phyloP scores from a whole-genome alignment of 23 red algal species.

The Gracilaria gracilis region DNA sequence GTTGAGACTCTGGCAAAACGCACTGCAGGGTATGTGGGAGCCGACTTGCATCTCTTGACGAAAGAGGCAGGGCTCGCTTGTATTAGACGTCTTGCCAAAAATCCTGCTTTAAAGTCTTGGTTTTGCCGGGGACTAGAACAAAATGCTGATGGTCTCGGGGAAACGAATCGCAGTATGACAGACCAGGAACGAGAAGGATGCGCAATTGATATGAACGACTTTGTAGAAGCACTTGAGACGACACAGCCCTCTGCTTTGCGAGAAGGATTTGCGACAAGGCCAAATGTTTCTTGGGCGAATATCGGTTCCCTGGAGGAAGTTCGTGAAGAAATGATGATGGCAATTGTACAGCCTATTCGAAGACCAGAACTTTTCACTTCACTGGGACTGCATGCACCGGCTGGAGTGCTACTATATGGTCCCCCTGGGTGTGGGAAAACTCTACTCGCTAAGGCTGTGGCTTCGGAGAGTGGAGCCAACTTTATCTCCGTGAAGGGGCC shows the following conservation, averaged over 20 bases:
- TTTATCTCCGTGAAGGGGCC: conserved; percentile 99
- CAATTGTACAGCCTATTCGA: conserved; percentile 83
- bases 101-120: neutral
- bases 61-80: conserved; percentile 73
- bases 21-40: conserved; percentile 94
- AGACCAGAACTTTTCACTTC: conserved; percentile 73
- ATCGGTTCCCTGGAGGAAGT: conserved; percentile 87
- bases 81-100: conserved; percentile 70
- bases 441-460: conserved; percentile 95
- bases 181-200: conserved; percentile 16
- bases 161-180: neutral
- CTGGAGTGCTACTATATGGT: conserved; percentile 97
- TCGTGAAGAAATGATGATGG: conserved; percentile 79
- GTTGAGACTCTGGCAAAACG: conserved; percentile 59
- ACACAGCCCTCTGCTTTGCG: conserved; percentile 90
- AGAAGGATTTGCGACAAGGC: conserved; percentile 88
- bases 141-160: too few species aligned
- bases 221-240: conserved; percentile 40
- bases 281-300: conserved; percentile 90
- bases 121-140: neutral
- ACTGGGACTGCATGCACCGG: conserved; percentile 79
- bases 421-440: conserved; percentile 99
- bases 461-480: conserved; percentile 90
- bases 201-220: conserved; percentile 77
- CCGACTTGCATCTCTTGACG: conserved; percentile 83